Base-by-base conservation (phyloP, 2,329 filamentous ascomycete species). In the Scleromitrula shiraiana region DNA sequence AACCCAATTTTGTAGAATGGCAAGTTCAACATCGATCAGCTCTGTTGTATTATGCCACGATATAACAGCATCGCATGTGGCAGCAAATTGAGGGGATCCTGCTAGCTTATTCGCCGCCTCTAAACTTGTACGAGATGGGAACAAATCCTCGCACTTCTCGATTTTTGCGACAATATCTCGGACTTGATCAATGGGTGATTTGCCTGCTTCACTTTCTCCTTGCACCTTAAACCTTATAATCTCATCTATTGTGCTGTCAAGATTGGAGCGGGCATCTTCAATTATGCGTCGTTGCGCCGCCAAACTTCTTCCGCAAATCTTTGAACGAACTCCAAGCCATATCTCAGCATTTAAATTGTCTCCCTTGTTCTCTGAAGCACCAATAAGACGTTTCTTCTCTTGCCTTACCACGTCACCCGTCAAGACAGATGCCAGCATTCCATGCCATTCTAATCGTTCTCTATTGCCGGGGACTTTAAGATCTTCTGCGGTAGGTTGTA, bases 21-120 rank as follows among this genome's bases (percentile, higher is more conserved):
- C 82, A 50, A 98, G 77, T 65, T 98, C 88, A 2, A 88, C 95
- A 65, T 94, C 95, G 73, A 98, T 97, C 62, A 95, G 81, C 63
- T 91, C 83, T 26, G 90, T 96, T 43, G 90, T 96, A 67, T 97
- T 98, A 72, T 95, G 85, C 93, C 93, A 98, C 3, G 91, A 83
- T 53, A 95, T 81, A 56, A 98, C 84, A 41, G 91, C 85, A 63
- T 95, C 86, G 61, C 85, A 93, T 23, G 88, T 88, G 53, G 90
- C 83, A 53, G 78, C 75, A 68, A 90, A 98, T 24, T 82, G 77
- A 24, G 79, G 74, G 1, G 89, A 94, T 23, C 79, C 82, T 44
- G 88, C 86, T 33, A 83, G 71, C 20, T 88, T 85, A 64, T 96
- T 85, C 19, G 84, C 85, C 2, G 73, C 67, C 53, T 85, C 80